These are phyloP conservation scores for Nosema muscidifuracis DNA, from an alignment of 371 early-diverging fungal genomes.

Conservation along the genomic window DNA sequence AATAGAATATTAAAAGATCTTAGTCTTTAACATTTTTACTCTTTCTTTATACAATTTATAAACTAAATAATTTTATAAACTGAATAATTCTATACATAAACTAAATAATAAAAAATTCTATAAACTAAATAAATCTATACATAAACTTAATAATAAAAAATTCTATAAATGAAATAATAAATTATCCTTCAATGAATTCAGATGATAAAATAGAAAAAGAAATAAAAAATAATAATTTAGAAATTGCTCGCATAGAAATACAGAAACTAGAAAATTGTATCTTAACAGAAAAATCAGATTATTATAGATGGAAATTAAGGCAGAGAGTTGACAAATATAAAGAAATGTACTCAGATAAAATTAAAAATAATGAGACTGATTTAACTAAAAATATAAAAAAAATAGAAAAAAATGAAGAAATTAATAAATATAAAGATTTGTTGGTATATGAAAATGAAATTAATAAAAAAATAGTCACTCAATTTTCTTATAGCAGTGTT, in stretches of 20 bases:
- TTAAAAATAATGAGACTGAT: not conserved
- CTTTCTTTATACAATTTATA: no score
- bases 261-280: not conserved
- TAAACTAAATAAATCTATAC: no score
- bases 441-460: not conserved
- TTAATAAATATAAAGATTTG: not conserved
- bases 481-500: not conserved
- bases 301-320: not conserved
- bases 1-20: no score
- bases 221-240: not conserved
- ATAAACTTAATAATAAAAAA: no score
- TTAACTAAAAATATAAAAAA: not conserved
- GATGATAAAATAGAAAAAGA: slow-evolving; percentile 1
- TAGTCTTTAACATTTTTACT: no score
- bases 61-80: no score
- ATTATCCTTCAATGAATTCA: not conserved
- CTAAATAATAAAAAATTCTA: no score
- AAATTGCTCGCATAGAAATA: not conserved
- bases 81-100: no score
- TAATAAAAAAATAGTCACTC: not conserved
- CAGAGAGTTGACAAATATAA: not conserved
- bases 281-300: not conserved
- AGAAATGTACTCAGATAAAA: not conserved
- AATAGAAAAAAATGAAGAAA: not conserved
- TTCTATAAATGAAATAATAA: no score